Conservation (phyloP, 169 alveolate genomes). For the Eimeria sp. region DNA sequence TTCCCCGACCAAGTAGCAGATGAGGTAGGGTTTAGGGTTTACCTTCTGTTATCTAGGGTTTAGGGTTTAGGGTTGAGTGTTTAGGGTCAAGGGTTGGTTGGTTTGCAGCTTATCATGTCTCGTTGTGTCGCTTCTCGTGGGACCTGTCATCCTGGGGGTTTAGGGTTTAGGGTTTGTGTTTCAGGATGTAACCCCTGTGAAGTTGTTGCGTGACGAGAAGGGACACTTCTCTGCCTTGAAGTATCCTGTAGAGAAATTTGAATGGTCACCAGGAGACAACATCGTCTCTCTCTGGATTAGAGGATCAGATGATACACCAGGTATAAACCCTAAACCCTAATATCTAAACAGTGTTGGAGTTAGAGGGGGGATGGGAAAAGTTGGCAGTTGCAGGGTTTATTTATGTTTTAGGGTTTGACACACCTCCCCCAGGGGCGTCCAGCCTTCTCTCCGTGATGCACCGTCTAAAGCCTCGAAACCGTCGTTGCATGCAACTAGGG, state of each 20-base stretch:
- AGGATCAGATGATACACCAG: slow-evolving; percentile 94
- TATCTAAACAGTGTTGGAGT: neutral
- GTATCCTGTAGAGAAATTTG: slow-evolving; percentile 92
- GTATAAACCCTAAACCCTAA: slow-evolving; percentile 78
- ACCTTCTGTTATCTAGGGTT: neutral
- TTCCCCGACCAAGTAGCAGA: slow-evolving; percentile 39
- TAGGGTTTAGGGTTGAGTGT: slow-evolving; percentile 19
- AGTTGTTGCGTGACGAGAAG: slow-evolving; percentile 68
- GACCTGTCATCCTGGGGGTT: too few species aligned
- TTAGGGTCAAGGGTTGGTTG: slow-evolving; percentile 10
- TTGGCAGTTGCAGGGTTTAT: neutral
- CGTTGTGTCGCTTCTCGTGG: neutral
- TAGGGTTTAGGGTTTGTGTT: neutral
- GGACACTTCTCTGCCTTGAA: slow-evolving; percentile 88
- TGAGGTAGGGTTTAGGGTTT: slow-evolving; percentile 66
- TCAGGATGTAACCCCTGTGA: slow-evolving; percentile 68
- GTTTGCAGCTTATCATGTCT: neutral
- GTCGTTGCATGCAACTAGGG: slow-evolving; percentile 34
- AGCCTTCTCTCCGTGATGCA: neutral
- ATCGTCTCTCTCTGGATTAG: slow-evolving; percentile 93
- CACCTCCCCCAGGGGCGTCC: slow-evolving; percentile 5
- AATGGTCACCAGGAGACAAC: slow-evolving; percentile 96
- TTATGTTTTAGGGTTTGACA: neutral
- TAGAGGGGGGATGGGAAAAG: neutral
- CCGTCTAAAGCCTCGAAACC: neutral